Conservation (phyloP, 1,139 yeast species). For the Geotrichum citri-aurantii region DNA sequence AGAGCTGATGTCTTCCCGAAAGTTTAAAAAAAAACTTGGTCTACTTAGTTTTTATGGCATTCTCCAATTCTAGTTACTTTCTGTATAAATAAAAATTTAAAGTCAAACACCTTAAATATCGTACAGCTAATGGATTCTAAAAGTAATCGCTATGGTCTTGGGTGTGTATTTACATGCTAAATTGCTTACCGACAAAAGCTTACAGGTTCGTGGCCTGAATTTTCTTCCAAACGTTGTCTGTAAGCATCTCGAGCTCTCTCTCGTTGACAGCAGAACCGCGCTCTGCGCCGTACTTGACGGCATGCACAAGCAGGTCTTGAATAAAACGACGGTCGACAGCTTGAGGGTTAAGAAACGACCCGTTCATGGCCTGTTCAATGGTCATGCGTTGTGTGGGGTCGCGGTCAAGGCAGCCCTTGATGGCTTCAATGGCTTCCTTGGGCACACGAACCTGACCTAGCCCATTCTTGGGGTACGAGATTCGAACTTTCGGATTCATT, state of each 20-base stretch:
- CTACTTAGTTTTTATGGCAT: background rate
- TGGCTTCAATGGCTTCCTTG: constrained; percentile 60
- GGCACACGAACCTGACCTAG: constrained; percentile 64
- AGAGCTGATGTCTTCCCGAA: too few relatives aligned
- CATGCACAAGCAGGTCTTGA: constrained; percentile 66
- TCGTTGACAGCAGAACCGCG: constrained; percentile 39
- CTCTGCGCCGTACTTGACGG: constrained; percentile 62
- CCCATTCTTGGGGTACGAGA: constrained; percentile 61
- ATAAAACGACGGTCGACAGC: constrained; percentile 63
- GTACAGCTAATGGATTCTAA: too few relatives aligned
- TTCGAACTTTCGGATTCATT: constrained; percentile 76
- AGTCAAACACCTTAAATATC: background rate
- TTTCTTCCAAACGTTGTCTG: constrained; percentile 49
- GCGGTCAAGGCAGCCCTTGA: constrained; percentile 65
- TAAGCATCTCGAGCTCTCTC: constrained; percentile 42
- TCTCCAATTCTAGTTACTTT: background rate
- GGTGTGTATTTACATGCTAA: background rate
- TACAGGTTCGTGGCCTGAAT: constrained; percentile 15
- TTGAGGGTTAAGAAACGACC: constrained; percentile 65
- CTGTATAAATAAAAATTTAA: too few relatives aligned
- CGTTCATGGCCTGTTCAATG: constrained; percentile 54
- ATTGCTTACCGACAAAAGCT: background rate
- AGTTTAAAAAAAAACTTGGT: background rate
- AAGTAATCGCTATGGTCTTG: background rate
- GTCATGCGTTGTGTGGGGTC: constrained; percentile 69